A percentile compares a stretch with the other conserved stretches of the same genome.
Evolutionary conservation across 768 basidiomycete species (phyloP).

Genomic region (Auriculariales sp.): DNA sequence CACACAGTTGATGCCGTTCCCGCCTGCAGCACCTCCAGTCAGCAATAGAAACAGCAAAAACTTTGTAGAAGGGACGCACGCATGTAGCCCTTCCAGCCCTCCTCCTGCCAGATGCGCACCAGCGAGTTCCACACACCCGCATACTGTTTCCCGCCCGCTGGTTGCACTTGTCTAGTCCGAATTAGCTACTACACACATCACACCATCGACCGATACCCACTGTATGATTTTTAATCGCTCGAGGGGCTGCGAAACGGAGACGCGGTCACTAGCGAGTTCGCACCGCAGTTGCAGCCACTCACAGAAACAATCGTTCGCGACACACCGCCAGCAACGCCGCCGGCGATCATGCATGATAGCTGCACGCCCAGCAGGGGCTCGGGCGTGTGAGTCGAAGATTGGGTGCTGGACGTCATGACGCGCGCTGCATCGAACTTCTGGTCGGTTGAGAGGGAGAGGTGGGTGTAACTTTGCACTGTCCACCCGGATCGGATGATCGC

Average conservation of each 20-base stretch:
- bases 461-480: too few species aligned
- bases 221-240: slow-evolving; percentile 95
- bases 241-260: too few species aligned
- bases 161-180: slow-evolving; percentile 72
- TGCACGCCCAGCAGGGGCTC: slow-evolving; percentile 17
- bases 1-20: slow-evolving; percentile 83
- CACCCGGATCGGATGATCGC: too few species aligned
- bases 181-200: neutral
- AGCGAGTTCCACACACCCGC: slow-evolving; percentile 75
- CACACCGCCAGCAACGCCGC: slow-evolving; percentile 43
- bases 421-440: too few species aligned
- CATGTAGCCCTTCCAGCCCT: slow-evolving; percentile 89
- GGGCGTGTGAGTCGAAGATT: too few species aligned
- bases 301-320: slow-evolving; percentile 87
- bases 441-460: too few species aligned
- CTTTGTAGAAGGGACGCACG: too few species aligned
- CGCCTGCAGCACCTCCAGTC: too few species aligned
- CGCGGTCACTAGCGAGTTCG: too few species aligned
- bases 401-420: too few species aligned
- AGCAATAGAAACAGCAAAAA: too few species aligned
- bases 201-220: slow-evolving; percentile 23
- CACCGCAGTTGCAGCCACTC: too few species aligned
- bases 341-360: slow-evolving; percentile 33
- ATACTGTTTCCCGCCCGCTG: slow-evolving; percentile 49
- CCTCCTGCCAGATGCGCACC: slow-evolving; percentile 82